These are phyloP conservation scores for Helenozyma rhizophorensis DNA, from an alignment of 805 yeast genomes.

Conservation along the genomic window DNA sequence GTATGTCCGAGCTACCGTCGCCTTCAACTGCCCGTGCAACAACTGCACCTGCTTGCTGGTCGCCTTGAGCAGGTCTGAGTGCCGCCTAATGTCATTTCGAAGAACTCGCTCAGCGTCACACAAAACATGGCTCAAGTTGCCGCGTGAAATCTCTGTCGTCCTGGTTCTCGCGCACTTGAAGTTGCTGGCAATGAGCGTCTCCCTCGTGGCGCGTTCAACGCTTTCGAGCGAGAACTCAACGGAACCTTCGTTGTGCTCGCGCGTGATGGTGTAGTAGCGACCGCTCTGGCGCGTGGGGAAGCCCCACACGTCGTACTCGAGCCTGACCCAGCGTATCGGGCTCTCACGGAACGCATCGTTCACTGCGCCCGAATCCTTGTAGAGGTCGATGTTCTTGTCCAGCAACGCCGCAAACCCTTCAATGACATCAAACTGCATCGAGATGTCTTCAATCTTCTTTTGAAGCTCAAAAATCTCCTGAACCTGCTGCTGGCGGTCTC, in stretches of 20 bases:
- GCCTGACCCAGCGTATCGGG: conserved; percentile 23
- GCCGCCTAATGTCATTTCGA: too few species aligned
- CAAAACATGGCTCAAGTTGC: conserved; percentile 9
- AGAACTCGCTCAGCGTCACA: background rate
- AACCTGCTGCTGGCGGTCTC: conserved; percentile 14
- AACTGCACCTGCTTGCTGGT: conserved; percentile 10
- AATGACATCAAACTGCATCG: conserved; percentile 33
- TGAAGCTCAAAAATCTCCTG: conserved; percentile 5
- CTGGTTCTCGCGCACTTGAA: conserved; percentile 17
- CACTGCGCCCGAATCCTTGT: conserved; percentile 8
- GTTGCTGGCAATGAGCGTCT: conserved; percentile 14
- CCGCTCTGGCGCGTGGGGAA: conserved; percentile 4
- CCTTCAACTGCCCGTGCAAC: background rate
- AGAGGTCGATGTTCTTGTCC: conserved; percentile 1
- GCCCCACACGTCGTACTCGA: conserved; percentile 34
- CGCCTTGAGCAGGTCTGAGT: too few species aligned
- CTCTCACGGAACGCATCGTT: conserved; percentile 12
- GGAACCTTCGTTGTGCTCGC: background rate
- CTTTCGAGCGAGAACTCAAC: conserved; percentile 3
- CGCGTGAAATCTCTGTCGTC: conserved; percentile 1
- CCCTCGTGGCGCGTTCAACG: conserved; percentile 10
- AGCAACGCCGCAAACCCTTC: conserved; percentile 29
- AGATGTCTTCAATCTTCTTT: conserved; percentile 11
- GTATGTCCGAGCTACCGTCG: conserved; percentile 3
- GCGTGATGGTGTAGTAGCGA: conserved; percentile 7